phyloP scores from a whole-genome alignment of 768 basidiomycete genomes.

The Podaxis sp. region DNA sequence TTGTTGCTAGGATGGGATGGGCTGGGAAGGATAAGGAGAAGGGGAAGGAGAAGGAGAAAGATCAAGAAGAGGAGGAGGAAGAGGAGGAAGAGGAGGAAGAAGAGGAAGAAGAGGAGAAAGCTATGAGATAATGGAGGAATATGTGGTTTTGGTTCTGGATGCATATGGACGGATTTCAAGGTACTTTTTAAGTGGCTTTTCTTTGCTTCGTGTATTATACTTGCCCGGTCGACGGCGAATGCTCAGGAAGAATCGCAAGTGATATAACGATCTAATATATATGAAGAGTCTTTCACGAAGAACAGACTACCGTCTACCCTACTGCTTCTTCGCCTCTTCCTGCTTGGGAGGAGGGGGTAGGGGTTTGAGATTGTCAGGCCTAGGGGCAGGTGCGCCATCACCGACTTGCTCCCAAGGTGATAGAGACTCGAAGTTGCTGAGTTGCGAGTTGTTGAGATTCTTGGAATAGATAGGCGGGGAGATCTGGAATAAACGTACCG shows the following conservation, averaged over 20 bases:
- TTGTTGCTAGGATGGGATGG: conserved; percentile 88
- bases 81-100: conserved; percentile 20
- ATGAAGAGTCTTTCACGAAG: conserved; percentile 2
- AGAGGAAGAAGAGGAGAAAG: conserved; percentile 9
- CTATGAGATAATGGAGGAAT: neutral
- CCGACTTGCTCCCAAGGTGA: conserved; percentile 98
- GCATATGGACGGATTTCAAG: neutral
- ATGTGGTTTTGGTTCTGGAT: neutral
- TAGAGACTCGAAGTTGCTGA: conserved; percentile 88
- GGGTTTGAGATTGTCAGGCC: conserved; percentile 75
- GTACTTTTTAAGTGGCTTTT: neutral
- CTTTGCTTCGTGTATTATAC: conserved; percentile 5
- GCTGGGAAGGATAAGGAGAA: conserved; percentile 33
- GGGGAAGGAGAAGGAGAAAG: conserved; percentile 16
- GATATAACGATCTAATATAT: conserved; percentile 6
- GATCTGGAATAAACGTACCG: conserved; percentile 49
- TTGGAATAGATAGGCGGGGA: neutral
- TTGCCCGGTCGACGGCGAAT: neutral
- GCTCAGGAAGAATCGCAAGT: neutral
- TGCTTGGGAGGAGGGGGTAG: conserved; percentile 74
- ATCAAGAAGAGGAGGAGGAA: conserved; percentile 20
- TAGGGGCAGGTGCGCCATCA: conserved; percentile 45
- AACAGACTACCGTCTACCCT: conserved; percentile 11
- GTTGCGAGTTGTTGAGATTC: conserved; percentile 1
- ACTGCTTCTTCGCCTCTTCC: conserved; percentile 81